phyloP scores from a whole-genome alignment of 257 asterid species.

The Gentiana straminea region DNA sequence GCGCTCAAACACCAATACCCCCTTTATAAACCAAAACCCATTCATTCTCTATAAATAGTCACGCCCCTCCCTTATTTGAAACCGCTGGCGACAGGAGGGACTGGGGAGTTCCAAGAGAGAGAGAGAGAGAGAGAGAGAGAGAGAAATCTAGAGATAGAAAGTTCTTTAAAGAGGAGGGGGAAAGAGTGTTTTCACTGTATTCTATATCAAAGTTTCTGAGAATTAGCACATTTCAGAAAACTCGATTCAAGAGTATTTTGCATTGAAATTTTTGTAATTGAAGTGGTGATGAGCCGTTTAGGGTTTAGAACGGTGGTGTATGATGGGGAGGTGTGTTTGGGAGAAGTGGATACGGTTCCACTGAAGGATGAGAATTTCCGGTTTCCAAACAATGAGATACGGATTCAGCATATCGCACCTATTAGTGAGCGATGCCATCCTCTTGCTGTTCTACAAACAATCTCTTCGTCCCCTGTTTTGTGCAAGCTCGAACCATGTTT shows the following conservation, averaged over 20 bases:
- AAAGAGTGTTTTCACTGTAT: not conserved
- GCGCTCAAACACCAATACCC: slow-evolving; percentile 2
- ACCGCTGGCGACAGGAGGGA: slow-evolving; percentile 17
- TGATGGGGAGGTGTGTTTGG: slow-evolving; percentile 60
- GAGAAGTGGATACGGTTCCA: slow-evolving; percentile 64
- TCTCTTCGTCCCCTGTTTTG: slow-evolving; percentile 47
- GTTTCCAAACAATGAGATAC: slow-evolving; percentile 85
- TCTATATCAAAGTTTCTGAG: not conserved
- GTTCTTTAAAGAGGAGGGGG: too few species aligned
- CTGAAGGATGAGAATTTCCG: slow-evolving; percentile 49
- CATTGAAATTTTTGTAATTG: not conserved
- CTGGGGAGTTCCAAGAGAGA: slow-evolving; percentile 6
- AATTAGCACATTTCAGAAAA: slow-evolving; percentile 9
- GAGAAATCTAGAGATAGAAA: not conserved
- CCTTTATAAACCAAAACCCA: slow-evolving; percentile 11
- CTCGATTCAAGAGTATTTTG: slow-evolving; percentile 1
- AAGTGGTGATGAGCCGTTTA: slow-evolving; percentile 58
- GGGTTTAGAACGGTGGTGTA: slow-evolving; percentile 80
- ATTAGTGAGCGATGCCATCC: slow-evolving; percentile 84
- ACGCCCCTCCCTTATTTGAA: slow-evolving; percentile 21
- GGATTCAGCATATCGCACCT: slow-evolving; percentile 54
- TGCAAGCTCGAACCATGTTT: slow-evolving; percentile 87
- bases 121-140: slow-evolving; percentile 13
- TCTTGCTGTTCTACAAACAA: slow-evolving; percentile 64
- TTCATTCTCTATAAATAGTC: slow-evolving; percentile 39